Evolutionary conservation across 306 rosid species (phyloP).

Genomic region (Dalbergia cultrata): DNA sequence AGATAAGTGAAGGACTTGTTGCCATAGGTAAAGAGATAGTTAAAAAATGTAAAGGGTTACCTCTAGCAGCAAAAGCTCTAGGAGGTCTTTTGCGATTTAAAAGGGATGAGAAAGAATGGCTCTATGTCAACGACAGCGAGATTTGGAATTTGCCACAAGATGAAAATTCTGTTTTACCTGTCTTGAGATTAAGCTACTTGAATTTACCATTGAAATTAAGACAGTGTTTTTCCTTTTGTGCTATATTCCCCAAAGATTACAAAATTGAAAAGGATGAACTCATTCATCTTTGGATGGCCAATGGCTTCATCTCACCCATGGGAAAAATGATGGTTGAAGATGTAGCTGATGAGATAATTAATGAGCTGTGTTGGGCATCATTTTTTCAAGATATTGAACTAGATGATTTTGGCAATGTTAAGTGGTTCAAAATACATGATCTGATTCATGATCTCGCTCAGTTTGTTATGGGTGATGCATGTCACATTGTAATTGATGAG

Average conservation of each 20-base stretch:
- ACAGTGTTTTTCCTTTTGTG: constrained; percentile 41
- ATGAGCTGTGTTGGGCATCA: constrained; percentile 39
- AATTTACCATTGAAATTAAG: constrained; percentile 20
- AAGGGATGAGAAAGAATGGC: constrained; percentile 32
- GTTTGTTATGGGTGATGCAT: constrained; percentile 13
- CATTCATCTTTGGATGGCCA: constrained; percentile 41
- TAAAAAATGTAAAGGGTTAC: constrained; percentile 28
- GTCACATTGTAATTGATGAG: background rate
- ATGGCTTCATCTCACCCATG: constrained; percentile 11
- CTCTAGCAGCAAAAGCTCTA: constrained; percentile 29
- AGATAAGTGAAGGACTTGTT: constrained; percentile 6
- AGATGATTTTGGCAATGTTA: background rate
- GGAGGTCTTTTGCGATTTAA: constrained; percentile 33
- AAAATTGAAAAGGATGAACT: background rate
- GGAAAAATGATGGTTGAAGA: constrained; percentile 8
- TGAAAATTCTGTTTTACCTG: constrained; percentile 33
- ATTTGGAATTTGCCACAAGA: constrained; percentile 32
- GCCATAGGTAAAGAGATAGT: constrained; percentile 1
- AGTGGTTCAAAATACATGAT: constrained; percentile 33
- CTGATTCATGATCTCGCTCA: constrained; percentile 43
- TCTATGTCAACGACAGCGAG: background rate
- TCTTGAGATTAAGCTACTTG: constrained; percentile 37
- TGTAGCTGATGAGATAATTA: constrained; percentile 12
- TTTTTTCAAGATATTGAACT: constrained; percentile 31
- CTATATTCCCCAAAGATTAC: constrained; percentile 20